Evolutionary conservation across 2,329 filamentous ascomycete genomes (phyloP), one percentile per base, ranked within the genome.

Genomic region (Ascochyta fabae): DNA sequence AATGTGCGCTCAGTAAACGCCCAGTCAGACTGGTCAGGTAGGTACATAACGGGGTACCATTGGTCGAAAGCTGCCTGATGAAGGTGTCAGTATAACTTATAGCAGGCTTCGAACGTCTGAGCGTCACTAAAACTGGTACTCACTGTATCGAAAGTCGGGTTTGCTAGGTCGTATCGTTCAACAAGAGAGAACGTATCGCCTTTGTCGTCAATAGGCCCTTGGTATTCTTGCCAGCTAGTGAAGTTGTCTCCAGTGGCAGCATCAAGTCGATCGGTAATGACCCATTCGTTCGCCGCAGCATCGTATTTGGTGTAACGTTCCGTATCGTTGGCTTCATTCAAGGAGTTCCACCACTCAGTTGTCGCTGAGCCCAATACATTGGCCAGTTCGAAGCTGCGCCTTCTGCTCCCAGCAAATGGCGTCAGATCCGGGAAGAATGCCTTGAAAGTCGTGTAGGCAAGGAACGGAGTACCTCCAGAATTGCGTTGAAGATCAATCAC

Each of bases 401-500:
- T 73, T 23, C 80, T 76, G 13, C 69, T 75, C n/a, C 76, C 77
- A 42, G 67, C 76, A 61, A 75, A 80, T 9, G 77, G 74, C 6
- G 65, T 58, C 4, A 69, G 49, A 0, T 58, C 56, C 6, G 81
- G 81, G 66, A 83, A 83, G 48, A 84, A 75, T 55, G 79, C 75
- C 15, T 74, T 75, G 61, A 85, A 86, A 0, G 62, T 58, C 22
- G 69, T 66, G 41, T 65, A 69, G 13, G 66, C 70, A 2, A 70
- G 55, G 8, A 65, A 41, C 2, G 63, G 57, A 10, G 50, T 48
- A 9, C 86, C 86, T 16, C 86, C 86, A 0, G 72, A 74, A 59
- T 89, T 89, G 2, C 74, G 77, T 12, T 81, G 79, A 4, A 89
- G 63, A 60, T 89, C 87, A 55, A 89, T 82, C 27, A 89, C 75